These are phyloP conservation scores for Xylaria sp. DNA, from an alignment of 495 filamentous ascomycete species.

Conservation along the genomic window DNA sequence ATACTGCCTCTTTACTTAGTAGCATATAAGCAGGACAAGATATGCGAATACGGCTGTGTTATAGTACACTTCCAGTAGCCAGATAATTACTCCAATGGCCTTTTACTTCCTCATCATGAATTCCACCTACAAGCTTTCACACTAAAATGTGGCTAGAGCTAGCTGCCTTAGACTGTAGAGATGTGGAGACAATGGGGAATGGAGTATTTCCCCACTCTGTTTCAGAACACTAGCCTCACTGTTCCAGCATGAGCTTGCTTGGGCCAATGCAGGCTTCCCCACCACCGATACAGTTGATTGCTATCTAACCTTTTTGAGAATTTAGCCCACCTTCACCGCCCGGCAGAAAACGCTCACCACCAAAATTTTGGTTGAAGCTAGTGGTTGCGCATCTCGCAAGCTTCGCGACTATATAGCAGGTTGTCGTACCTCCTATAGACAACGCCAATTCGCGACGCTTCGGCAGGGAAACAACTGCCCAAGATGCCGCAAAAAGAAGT, in stretches of 20 bases:
- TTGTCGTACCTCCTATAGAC: not conserved
- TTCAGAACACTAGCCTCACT: not conserved
- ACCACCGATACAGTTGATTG: not conserved
- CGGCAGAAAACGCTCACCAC: constrained; percentile 37
- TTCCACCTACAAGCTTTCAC: too few species aligned
- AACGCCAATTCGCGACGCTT: constrained; percentile 17
- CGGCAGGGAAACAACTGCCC: constrained; percentile 18
- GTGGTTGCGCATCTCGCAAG: constrained; percentile 8
- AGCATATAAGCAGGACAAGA: not conserved
- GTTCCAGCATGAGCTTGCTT: not conserved
- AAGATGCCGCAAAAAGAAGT: constrained; percentile 66
- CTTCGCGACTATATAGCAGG: constrained; percentile 10
- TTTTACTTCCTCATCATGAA: too few species aligned
- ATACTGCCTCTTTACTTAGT: too few species aligned
- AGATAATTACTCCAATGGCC: not conserved
- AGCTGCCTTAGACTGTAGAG: too few species aligned
- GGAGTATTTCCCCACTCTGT: not conserved
- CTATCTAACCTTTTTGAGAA: constrained; percentile 8
- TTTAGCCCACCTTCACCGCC: constrained; percentile 31
- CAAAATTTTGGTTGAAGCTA: constrained; percentile 33
- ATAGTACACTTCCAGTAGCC: not conserved
- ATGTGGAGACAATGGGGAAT: too few species aligned
- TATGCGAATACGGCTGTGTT: not conserved
- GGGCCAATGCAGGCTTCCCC: not conserved
- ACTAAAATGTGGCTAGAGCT: too few species aligned